Evolutionary conservation across 768 basidiomycete genomes (phyloP).

Genomic region (Fomitopsis serialis): DNA sequence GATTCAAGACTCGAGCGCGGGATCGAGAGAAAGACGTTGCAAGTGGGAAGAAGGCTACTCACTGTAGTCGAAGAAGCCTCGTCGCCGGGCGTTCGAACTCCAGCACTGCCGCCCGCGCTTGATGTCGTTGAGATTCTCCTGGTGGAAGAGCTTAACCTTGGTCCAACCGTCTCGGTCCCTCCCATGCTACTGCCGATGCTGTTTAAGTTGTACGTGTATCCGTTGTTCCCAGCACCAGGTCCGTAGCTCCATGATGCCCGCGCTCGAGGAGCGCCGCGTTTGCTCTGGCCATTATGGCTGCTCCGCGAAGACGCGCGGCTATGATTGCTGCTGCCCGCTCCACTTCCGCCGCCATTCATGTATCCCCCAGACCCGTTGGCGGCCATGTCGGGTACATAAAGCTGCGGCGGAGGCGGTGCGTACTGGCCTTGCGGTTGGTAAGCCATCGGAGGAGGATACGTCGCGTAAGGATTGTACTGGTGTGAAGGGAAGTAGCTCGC

Average conservation of each 20-base stretch:
- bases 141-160: constrained; percentile 48
- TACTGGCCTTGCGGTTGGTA: constrained; percentile 9
- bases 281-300: constrained; percentile 17
- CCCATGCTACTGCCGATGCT: constrained; percentile 15
- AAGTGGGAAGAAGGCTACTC: constrained; percentile 28
- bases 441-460: neutral
- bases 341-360: constrained; percentile 27
- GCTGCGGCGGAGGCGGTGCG: constrained; percentile 6
- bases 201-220: constrained; percentile 28
- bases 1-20: constrained; percentile 1
- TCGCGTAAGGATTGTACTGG: constrained; percentile 22
- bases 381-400: constrained; percentile 8
- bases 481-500: constrained; percentile 18
- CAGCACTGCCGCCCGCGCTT: constrained; percentile 40
- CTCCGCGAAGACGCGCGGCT: constrained; percentile 28
- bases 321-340: constrained; percentile 22
- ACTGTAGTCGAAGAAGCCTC: constrained; percentile 76
- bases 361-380: constrained; percentile 9
- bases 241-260: constrained; percentile 62
- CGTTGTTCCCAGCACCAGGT: constrained; percentile 50
- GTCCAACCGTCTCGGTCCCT: constrained; percentile 49
- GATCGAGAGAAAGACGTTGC: constrained; percentile 1
- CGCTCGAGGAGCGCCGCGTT: constrained; percentile 21
- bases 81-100: constrained; percentile 61
- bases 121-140: constrained; percentile 46